Conservation (phyloP, 345 rosid species). For the Acer yangbiense region DNA sequence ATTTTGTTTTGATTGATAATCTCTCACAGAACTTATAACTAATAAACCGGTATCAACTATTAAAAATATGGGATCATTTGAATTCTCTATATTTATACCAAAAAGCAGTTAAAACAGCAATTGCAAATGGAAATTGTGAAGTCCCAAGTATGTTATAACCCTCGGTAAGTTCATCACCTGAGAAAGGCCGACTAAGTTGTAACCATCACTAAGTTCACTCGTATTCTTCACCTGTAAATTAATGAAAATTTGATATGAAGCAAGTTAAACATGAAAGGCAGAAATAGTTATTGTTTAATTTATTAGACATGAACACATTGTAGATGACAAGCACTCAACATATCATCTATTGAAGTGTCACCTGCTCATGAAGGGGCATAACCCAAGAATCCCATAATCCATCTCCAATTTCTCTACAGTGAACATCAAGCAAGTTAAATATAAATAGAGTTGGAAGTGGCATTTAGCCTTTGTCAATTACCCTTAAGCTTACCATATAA, state of each 20-base stretch:
- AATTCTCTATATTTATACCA: not conserved
- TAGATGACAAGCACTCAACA: conserved; percentile 10
- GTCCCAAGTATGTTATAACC: conserved; percentile 61
- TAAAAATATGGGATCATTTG: not conserved
- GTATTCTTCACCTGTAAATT: conserved; percentile 63
- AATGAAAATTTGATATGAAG: conserved; percentile 12
- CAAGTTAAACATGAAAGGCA: conserved; percentile 10
- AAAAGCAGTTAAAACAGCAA: not conserved
- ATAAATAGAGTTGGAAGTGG: no score
- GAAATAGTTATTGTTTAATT: conserved; percentile 8
- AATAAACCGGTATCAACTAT: not conserved
- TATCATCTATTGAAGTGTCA: conserved; percentile 24
- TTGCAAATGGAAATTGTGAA: conserved; percentile 38
- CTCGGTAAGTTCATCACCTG: conserved; percentile 45
- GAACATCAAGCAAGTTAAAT: conserved; percentile 3
- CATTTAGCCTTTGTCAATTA: no score
- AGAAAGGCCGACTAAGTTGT: conserved; percentile 87
- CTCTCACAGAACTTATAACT: not conserved
- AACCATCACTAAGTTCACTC: conserved; percentile 70
- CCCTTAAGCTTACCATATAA: not conserved
- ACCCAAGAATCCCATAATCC: conserved; percentile 96
- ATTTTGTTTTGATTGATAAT: not conserved
- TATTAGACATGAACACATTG: conserved; percentile 4
- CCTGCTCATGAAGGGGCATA: conserved; percentile 82
- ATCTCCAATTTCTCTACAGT: conserved; percentile 77